phyloP scores from a whole-genome alignment of 805 yeast genomes.

The Starmerella ratchasimensis region DNA sequence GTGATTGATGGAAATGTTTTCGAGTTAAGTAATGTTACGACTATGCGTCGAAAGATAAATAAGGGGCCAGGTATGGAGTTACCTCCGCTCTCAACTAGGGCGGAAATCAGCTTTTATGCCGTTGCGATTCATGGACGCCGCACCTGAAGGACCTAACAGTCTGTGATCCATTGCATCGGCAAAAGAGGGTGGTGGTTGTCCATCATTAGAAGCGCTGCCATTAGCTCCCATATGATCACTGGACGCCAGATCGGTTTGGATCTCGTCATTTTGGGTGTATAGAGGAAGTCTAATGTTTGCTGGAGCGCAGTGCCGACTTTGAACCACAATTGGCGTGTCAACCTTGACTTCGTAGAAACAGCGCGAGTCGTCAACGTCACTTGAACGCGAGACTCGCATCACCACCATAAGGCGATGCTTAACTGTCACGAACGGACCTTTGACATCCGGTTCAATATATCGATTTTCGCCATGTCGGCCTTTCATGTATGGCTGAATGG shows the following conservation, averaged over 20 bases:
- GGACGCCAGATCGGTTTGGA: neutral
- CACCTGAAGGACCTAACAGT: slow-evolving; percentile 17
- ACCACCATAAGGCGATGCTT: slow-evolving; percentile 19
- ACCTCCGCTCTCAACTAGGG: neutral
- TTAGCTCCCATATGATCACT: neutral
- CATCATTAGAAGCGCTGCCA: neutral
- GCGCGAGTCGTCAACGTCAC: slow-evolving; percentile 8
- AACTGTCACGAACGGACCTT: slow-evolving; percentile 19
- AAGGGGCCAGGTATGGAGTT: no score
- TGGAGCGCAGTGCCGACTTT: slow-evolving; percentile 21
- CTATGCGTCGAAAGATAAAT: no score
- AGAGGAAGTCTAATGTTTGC: slow-evolving; percentile 24
- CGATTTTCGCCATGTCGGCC: slow-evolving; percentile 21
- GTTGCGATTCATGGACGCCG: slow-evolving; percentile 6
- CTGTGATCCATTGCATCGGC: slow-evolving; percentile 21
- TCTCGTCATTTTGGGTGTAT: slow-evolving; percentile 7
- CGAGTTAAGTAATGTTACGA: no score
- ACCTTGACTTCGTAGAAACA: slow-evolving; percentile 21
- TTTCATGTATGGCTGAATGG: slow-evolving; percentile 19
- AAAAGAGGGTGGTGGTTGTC: slow-evolving; percentile 21
- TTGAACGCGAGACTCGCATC: slow-evolving; percentile 18
- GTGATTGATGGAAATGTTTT: no score
- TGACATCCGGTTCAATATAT: slow-evolving; percentile 20
- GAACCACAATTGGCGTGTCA: slow-evolving; percentile 20
- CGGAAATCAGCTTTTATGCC: slow-evolving; percentile 13